These are phyloP conservation scores for Xylaria grammica DNA, from an alignment of 495 filamentous ascomycete genomes.

Conservation along the genomic window DNA sequence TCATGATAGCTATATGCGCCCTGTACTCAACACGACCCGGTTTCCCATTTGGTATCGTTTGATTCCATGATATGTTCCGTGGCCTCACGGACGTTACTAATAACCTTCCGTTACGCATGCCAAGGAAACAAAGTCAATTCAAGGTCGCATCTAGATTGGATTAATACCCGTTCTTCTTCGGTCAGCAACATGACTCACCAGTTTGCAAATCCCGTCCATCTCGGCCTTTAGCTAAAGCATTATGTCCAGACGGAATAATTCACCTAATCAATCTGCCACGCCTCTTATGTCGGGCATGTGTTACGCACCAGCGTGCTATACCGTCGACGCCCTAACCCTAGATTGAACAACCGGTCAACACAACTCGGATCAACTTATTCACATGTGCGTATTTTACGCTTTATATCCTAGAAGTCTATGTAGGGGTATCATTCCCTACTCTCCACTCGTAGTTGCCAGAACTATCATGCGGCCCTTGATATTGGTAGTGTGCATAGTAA, in stretches of 20 bases:
- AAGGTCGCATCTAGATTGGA: not conserved
- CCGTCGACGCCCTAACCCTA: too few relatives aligned
- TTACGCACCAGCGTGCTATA: too few relatives aligned
- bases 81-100: not conserved
- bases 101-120: not conserved
- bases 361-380: too few relatives aligned
- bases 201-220: not conserved
- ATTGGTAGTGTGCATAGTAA: not conserved
- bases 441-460: too few relatives aligned
- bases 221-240: not conserved
- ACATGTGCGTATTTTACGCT: too few relatives aligned
- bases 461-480: too few relatives aligned
- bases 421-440: too few relatives aligned
- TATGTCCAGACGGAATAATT: too few relatives aligned
- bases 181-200: conserved; percentile 3
- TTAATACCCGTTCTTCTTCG: not conserved
- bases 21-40: not conserved
- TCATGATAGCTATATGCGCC: not conserved
- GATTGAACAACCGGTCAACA: too few relatives aligned
- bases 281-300: too few relatives aligned
- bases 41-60: not conserved
- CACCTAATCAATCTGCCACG: too few relatives aligned
- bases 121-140: not conserved
- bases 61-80: not conserved
- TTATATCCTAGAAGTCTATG: too few relatives aligned